phyloP scores from a whole-genome alignment of 208 protist species.

The Leishmania lainsoni region DNA sequence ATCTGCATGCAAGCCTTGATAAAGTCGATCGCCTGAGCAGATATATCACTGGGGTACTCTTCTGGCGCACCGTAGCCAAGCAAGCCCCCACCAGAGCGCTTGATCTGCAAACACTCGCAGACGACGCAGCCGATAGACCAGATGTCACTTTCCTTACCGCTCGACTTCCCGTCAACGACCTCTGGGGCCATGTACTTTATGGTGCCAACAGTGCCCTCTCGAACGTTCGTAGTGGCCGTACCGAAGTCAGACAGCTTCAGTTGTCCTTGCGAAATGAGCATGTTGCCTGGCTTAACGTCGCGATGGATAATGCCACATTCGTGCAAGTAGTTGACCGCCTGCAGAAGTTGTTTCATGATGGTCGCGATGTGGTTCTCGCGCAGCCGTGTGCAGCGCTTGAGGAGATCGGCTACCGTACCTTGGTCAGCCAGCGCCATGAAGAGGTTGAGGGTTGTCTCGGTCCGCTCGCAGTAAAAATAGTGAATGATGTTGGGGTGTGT shows the following conservation, averaged over 20 bases:
- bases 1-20: conserved; percentile 63
- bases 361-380: conserved; percentile 52
- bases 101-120: conserved; percentile 55
- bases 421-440: conserved; percentile 82
- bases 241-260: conserved; percentile 86
- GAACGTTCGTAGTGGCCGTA: conserved; percentile 53
- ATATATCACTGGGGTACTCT: conserved; percentile 48
- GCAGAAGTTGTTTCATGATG: conserved; percentile 70
- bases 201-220: conserved; percentile 60
- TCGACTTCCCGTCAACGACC: conserved; percentile 56
- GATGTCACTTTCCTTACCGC: conserved; percentile 65
- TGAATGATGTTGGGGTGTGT: conserved; percentile 84
- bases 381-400: conserved; percentile 46
- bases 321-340: conserved; percentile 76
- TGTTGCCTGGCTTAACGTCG: conserved; percentile 89
- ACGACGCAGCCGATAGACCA: conserved; percentile 71
- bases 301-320: conserved; percentile 81
- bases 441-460: conserved; percentile 61
- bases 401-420: conserved; percentile 58
- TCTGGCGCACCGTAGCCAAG: conserved; percentile 56
- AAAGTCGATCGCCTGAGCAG: conserved; percentile 50
- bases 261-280: conserved; percentile 70
- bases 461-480: conserved; percentile 83
- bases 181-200: conserved; percentile 68
- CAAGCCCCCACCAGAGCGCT: conserved; percentile 37